These are phyloP conservation scores for Nothophoma quercina DNA, from an alignment of 2,329 filamentous ascomycete species.

Conservation along the genomic window DNA sequence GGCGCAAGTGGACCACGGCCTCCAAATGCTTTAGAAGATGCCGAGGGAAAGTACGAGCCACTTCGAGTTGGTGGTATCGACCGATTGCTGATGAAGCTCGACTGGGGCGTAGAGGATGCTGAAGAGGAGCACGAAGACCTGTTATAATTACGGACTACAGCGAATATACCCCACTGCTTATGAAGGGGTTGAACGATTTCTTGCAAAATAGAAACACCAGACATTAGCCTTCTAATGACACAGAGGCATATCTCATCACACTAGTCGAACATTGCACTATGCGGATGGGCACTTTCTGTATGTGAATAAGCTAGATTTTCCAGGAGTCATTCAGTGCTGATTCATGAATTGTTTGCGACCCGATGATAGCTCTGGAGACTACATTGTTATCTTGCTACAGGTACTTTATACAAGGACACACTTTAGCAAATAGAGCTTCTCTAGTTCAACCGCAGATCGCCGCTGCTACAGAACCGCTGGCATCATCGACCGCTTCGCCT, in stretches of 20 bases:
- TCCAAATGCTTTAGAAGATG: conserved; percentile 18
- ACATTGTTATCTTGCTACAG: too few species aligned
- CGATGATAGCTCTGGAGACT: too few species aligned
- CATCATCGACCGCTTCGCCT: not conserved
- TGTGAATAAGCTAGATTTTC: too few species aligned
- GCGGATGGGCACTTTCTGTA: too few species aligned
- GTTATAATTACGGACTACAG: conserved; percentile 1
- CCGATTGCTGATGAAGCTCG: conserved; percentile 88
- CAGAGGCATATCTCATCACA: too few species aligned
- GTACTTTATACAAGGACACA: too few species aligned
- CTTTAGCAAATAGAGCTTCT: too few species aligned
- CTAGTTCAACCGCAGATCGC: not conserved
- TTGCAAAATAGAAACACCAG: not conserved
- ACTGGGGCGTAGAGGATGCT: conserved; percentile 59
- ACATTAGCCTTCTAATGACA: too few species aligned
- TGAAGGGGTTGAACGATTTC: too few species aligned
- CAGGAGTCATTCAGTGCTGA: too few species aligned
- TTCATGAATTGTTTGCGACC: too few species aligned
- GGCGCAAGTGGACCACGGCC: conserved; percentile 33
- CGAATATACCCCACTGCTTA: conserved; percentile 1
- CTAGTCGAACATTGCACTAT: too few species aligned
- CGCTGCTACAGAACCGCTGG: not conserved
- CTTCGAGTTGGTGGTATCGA: conserved; percentile 81
- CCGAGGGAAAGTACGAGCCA: conserved; percentile 69
- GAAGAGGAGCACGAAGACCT: conserved; percentile 29